Evolutionary conservation across 2,329 filamentous ascomycete species (phyloP), one percentile per base, ranked within the genome.

Genomic region (Colletotrichum caudatum): DNA sequence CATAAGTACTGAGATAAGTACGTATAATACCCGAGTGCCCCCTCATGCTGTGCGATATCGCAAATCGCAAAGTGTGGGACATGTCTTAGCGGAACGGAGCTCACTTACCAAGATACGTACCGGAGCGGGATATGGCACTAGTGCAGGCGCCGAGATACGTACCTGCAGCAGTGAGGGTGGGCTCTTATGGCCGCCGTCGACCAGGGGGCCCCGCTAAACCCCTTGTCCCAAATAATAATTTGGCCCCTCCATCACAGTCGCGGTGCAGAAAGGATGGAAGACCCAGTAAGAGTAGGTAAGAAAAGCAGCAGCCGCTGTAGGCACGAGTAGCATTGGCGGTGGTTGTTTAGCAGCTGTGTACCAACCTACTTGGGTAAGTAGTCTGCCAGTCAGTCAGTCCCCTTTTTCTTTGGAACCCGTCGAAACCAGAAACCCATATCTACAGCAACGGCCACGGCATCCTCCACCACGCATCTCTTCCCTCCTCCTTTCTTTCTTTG

Each of bases 161-260:
- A 53, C 60, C 60, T 26, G 26, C n/a, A 44, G 26, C 60, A 64
- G 29, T 18, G 26, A 53, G 39, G 23, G 23, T 64, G 51, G 37
- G 29, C 59, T 41, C 3, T 64, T 41, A 53, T 51, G 35, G 26
- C 29, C 64, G 33, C 37, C 18, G 69, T 58, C 26, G 69, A 69
- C 69, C 64, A 64, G 69, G 69, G 66, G 59, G 64, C 64, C 73
- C 71, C 59, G 56, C 29, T 51, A 48, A 50, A 50, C 68, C 67
- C 69, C 69, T 56, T 71, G 69, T 73, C 66, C 74, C 58, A 69
- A 68, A 78, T 76, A 79, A 80, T 81, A 81, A 81, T 80, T 80
- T 78, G 79, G 80, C 81, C 81, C 81, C 81, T 82, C 80, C 76
- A 78, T 79, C 77, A 74, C 77, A 65, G 50, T 66, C 58, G 64